Evolutionary conservation across 2,329 filamentous ascomycete genomes (phyloP).

Genomic region (Juglanconis oblonga): DNA sequence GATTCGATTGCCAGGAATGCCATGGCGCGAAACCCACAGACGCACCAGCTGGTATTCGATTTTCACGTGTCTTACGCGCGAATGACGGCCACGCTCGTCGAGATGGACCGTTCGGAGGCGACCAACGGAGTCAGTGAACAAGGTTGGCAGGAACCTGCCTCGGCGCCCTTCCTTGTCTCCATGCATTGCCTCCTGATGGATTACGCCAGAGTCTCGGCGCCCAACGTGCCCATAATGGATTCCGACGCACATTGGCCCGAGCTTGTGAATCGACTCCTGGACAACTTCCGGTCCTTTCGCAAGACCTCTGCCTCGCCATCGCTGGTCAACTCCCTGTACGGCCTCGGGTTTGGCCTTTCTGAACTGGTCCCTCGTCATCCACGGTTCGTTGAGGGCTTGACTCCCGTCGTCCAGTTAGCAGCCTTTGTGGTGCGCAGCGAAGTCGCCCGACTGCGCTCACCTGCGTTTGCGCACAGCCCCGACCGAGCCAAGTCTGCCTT

Average conservation of each 20-base stretch:
- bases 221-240: constrained; percentile 11
- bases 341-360: constrained; percentile 39
- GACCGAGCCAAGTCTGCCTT: constrained; percentile 33
- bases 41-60: constrained; percentile 31
- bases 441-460: constrained; percentile 19
- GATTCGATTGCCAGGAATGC: constrained; percentile 24
- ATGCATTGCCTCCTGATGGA: constrained; percentile 20
- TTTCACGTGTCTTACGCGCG: constrained; percentile 44
- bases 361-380: constrained; percentile 43
- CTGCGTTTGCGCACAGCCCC: constrained; percentile 17
- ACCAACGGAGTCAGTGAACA: constrained; percentile 25
- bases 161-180: constrained; percentile 43
- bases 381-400: constrained; percentile 43
- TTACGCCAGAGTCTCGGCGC: constrained; percentile 1
- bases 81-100: constrained; percentile 50
- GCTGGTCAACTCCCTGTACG: constrained; percentile 39
- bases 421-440: constrained; percentile 10
- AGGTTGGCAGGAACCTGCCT: constrained; percentile 38
- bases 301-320: constrained; percentile 5
- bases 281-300: constrained; percentile 38
- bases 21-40: constrained; percentile 21
- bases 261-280: constrained; percentile 39
- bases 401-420: constrained; percentile 33
- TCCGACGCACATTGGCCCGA: constrained; percentile 21
- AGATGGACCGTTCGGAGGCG: constrained; percentile 43